Evolutionary conservation across 2,329 filamentous ascomycete genomes (phyloP), one percentile per base, ranked within the genome.

Genomic region (Parascedosporium putredinis): DNA sequence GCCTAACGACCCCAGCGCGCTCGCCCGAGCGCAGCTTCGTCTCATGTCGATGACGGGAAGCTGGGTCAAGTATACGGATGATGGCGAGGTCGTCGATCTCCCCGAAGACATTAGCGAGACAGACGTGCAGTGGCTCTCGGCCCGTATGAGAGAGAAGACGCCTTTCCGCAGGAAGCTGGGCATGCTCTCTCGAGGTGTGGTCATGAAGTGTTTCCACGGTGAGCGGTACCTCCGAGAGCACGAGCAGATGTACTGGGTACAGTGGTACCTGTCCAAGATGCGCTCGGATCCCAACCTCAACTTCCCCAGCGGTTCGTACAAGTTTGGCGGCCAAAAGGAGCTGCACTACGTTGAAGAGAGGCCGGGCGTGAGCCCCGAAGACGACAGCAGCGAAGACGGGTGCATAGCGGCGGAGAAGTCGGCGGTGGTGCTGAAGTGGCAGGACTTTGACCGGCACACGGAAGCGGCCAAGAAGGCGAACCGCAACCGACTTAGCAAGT

Each of bases 21-120:
- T 84, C 1, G 80, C 79, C 1, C 68, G 74, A 22, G 80, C 80
- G 1, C 80, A 84, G 56, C 75, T 84, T 54, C 75, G 75, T 50
- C 71, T 83, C 55, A 68, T 84, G 10, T 77, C 72, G 5, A 73
- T 84, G 67, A 64, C 81, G 1, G 79, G 76, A 3, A 74, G 80
- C 57, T 84, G 79, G 79, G 67, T 71, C 49, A 64, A 74, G 45
- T 82, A 78, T 57, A 74, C 76, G 3, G 73, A 76, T 1, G 78
- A 81, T 10, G 57, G 62, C 22, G 67, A 5, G 65, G 69, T 10
- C 56, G 49, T 57, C 47, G 18, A 55, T 4, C 51, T 59, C 6
- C 57, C 57, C 20, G 69, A 75, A 38, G 67, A 69, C 5, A 74
- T 76, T 67, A 7, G 60, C 62, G 24, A 49, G 0, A 61, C 69